Evolutionary conservation across 441 rosid genomes (phyloP), one percentile per base, ranked within the genome.

Genomic region (Erodium trifolium): DNA sequence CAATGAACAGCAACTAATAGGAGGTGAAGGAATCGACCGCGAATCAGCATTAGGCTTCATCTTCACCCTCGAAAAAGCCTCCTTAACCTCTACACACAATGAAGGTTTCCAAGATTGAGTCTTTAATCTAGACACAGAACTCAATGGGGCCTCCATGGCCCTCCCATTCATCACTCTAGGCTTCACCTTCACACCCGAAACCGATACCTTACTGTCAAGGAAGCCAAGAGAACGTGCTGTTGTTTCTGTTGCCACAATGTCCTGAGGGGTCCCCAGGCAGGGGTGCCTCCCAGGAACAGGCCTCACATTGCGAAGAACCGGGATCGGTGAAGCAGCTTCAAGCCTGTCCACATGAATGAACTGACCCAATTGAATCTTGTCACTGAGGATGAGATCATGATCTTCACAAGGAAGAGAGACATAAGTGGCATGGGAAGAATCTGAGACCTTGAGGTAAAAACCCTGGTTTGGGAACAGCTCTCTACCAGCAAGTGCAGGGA

Each of bases 261-360:
- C 99, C 80, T 90, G 93, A 49, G 99, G 99, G 79, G 69, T 79
- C 12, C 99, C 99, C 19, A 95, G 83, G 77, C 98, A 95, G 19
- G 93, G 88, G 75, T 92, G 99, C 70, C 99, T 83, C 35, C 99
- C 99, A 1, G 99, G 99, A 60, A 95, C 84, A 2, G 97, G 97
- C 78, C 94, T 87, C 75, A 92, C 97, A 71, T 97, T 97, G 35
- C 79, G 76, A 69, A 95, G 81, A 77, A 95, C 79, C 1, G 99
- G 99, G 10, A 95, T 97, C 29, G 98, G 98, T 0, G 98, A 88
- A 62, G 93, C 95, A 2, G 97, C 77, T 78, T 95, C 90, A 41
- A 95, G 86, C 79, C 87, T 88, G 65, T 95, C 98, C 5, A 89
- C 97, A 80, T 92, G 97, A 80, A 95, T 87, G 76, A 92, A 95